Evolutionary conservation across 2,329 filamentous ascomycete genomes (phyloP).

Genomic region (Aspergillus pseudoglaucus): DNA sequence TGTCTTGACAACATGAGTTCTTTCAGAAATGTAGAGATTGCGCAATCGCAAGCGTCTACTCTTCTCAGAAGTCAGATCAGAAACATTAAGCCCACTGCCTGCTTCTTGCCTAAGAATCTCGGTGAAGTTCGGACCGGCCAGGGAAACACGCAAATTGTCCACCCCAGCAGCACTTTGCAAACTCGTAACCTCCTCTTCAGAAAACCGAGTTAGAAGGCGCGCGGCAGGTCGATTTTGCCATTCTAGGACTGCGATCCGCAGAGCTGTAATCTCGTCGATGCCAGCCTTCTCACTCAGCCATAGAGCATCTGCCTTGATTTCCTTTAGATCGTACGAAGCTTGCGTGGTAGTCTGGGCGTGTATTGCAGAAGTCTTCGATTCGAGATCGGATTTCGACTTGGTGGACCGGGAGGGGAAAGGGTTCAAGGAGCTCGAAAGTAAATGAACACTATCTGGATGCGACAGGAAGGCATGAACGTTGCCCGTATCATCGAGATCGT

Average conservation of each 20-base stretch:
- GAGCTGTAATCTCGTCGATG: constrained; percentile 73
- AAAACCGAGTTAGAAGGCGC: constrained; percentile 65
- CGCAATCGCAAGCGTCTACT: constrained; percentile 63
- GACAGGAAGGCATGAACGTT: constrained; percentile 63
- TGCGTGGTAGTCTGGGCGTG: constrained; percentile 65
- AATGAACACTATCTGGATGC: constrained; percentile 59
- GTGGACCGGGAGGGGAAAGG: constrained; percentile 60
- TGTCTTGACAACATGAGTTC: constrained; percentile 60
- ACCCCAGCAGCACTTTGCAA: constrained; percentile 67
- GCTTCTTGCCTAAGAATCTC: constrained; percentile 27
- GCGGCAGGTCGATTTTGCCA: constrained; percentile 72
- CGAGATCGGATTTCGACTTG: constrained; percentile 64
- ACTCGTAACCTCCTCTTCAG: constrained; percentile 70
- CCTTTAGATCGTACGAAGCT: constrained; percentile 64
- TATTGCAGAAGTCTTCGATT: constrained; percentile 80
- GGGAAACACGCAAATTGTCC: constrained; percentile 55
- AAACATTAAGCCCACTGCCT: constrained; percentile 22
- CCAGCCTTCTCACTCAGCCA: constrained; percentile 76
- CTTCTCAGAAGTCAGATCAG: constrained; percentile 55
- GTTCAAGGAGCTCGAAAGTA: constrained; percentile 62
- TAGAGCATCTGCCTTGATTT: constrained; percentile 75
- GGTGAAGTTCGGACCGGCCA: constrained; percentile 34
- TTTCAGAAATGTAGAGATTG: constrained; percentile 64
- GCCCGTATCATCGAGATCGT: constrained; percentile 46
- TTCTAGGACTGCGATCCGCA: constrained; percentile 75